phyloP scores from a whole-genome alignment of 192 early-diverging fungal species.

The Entomortierella chlamydospora region DNA sequence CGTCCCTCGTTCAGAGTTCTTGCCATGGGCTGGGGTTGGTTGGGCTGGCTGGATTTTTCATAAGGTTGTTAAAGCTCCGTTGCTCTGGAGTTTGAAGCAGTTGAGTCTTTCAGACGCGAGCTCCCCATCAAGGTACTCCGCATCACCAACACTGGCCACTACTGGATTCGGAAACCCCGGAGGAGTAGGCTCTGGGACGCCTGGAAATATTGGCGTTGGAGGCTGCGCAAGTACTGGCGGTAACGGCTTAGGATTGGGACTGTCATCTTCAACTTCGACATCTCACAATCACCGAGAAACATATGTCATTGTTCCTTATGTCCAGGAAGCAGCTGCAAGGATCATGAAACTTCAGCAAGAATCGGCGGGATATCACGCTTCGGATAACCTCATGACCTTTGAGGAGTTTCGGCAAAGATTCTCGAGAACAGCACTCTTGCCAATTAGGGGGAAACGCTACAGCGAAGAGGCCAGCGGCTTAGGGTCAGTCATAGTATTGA shows the following conservation, averaged over 20 bases:
- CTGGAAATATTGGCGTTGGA: constrained; percentile 5
- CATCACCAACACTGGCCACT: constrained; percentile 17
- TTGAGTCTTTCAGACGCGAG: constrained; percentile 37
- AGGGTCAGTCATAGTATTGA: constrained; percentile 23
- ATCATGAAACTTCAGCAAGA: constrained; percentile 45
- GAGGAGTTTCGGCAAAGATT: constrained; percentile 50
- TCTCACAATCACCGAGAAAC: constrained; percentile 12
- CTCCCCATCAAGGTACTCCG: constrained; percentile 5
- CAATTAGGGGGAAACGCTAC: constrained; percentile 17
- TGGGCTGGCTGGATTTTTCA: constrained; percentile 53
- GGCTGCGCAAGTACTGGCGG: constrained; percentile 17
- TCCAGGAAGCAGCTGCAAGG: constrained; percentile 41
- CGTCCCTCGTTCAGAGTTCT: constrained; percentile 34
- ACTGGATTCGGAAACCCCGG: constrained; percentile 19
- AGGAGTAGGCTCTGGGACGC: not conserved
- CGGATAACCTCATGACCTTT: constrained; percentile 52
- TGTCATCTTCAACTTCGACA: not conserved
- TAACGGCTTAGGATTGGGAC: constrained; percentile 11
- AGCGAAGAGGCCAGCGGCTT: constrained; percentile 8
- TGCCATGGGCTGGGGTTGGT: constrained; percentile 50
- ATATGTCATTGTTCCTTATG: constrained; percentile 33
- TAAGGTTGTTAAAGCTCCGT: constrained; percentile 40
- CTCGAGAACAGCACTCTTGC: constrained; percentile 38
- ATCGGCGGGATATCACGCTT: constrained; percentile 25
- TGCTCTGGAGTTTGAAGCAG: constrained; percentile 47